Percentiles rank a stretch among this genome's conserved stretches.
phyloP scores from a whole-genome alignment of 495 filamentous ascomycete genomes.

The Emericellopsis terricola region DNA sequence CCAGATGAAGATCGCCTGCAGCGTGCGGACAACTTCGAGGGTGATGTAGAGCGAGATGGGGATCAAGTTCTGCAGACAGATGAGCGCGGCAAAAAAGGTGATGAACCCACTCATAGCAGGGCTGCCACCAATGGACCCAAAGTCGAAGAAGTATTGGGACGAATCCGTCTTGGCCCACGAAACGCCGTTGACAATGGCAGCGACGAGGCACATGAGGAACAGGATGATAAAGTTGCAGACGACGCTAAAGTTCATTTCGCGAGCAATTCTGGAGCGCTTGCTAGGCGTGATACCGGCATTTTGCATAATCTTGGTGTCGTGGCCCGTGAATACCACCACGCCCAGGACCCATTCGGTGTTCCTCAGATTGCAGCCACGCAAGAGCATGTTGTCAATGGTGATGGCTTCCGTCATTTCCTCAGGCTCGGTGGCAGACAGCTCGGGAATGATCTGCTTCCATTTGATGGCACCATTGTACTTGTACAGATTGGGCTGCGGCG shows the following conservation, averaged over 20 bases:
- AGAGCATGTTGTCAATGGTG: conserved; percentile 81
- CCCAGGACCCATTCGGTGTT: conserved; percentile 97
- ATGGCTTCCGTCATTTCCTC: conserved; percentile 82
- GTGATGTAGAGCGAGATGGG: conserved; percentile 97
- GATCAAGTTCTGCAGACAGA: conserved; percentile 95
- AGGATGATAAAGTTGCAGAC: conserved; percentile 91
- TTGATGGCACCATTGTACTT: conserved; percentile 76
- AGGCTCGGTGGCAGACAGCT: conserved; percentile 34
- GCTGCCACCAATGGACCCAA: conserved; percentile 60
- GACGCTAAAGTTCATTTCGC: conserved; percentile 93
- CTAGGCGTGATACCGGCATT: conserved; percentile 95
- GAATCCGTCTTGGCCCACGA: conserved; percentile 58
- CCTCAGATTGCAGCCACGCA: conserved; percentile 80
- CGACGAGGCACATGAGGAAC: conserved; percentile 75
- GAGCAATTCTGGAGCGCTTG: conserved; percentile 79
- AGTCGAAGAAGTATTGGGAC: conserved; percentile 74
- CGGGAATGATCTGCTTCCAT: conserved; percentile 61
- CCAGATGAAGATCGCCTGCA: conserved; percentile 95
- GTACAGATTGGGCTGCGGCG: conserved; percentile 85
- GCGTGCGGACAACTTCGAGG: conserved; percentile 84
- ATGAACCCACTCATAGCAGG: conserved; percentile 76
- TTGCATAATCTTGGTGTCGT: conserved; percentile 99
- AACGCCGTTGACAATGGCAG: conserved; percentile 68
- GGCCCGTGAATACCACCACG: conserved; percentile 90
- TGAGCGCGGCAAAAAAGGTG: conserved; percentile 87